These are phyloP conservation scores for Nicotiana paniculata DNA, from an alignment of 257 asterid species.

Conservation along the genomic window DNA sequence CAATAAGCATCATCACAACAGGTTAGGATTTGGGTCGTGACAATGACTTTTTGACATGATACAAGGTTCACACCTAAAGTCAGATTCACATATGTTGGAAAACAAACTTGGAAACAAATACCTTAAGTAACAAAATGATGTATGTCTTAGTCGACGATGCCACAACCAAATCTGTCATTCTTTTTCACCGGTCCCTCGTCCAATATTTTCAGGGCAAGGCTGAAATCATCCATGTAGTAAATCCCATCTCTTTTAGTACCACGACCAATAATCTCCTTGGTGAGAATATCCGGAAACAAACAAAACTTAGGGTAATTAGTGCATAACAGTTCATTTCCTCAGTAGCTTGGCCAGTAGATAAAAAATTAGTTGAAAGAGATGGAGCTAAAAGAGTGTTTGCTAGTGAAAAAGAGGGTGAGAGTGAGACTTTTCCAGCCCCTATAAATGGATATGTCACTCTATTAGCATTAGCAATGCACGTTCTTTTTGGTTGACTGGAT, in stretches of 20 bases:
- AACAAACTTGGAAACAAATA: neutral
- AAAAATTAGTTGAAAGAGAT: neutral
- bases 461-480: neutral
- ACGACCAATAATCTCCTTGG: conserved; percentile 10
- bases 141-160: neutral
- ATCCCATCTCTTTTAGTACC: neutral
- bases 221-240: conserved; percentile 1
- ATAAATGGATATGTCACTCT: neutral
- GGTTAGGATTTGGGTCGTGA: neutral
- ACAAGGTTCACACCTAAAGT: neutral
- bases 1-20: too few species aligned
- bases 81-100: neutral
- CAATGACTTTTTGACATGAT: neutral
- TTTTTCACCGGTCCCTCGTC: too few species aligned
- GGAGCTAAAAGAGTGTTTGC: neutral
- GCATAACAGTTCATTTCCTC: neutral
- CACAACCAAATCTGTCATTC: neutral
- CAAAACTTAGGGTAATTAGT: neutral
- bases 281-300: neutral
- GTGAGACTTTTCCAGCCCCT: neutral
- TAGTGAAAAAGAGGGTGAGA: neutral
- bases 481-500: neutral
- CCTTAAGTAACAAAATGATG: neutral
- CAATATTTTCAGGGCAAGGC: too few species aligned
- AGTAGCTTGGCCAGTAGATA: neutral